Conservation (phyloP, 371 early-diverging fungal genomes). For the Saksenaea vasiformis region DNA sequence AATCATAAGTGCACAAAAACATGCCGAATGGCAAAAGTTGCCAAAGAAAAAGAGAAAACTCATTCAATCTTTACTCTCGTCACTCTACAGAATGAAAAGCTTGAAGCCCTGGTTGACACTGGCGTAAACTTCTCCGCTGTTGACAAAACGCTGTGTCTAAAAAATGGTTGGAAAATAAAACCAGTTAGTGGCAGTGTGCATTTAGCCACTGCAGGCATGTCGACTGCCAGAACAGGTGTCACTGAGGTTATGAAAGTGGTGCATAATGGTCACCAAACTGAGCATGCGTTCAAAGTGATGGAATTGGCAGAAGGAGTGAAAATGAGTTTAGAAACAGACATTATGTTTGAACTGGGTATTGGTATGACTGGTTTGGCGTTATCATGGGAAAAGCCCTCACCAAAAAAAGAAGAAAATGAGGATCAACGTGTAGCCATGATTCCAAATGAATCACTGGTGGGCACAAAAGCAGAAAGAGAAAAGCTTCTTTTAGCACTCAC, state of each 20-base stretch:
- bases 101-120: not conserved
- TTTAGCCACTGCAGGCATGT: not conserved
- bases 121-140: not conserved
- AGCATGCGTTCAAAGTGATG: slow-evolving; percentile 9
- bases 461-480: slow-evolving; percentile 10
- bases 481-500: slow-evolving; percentile 5
- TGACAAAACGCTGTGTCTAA: not conserved
- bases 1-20: too few species aligned
- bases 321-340: not conserved
- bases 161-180: not conserved
- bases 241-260: not conserved
- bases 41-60: too few species aligned
- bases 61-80: not conserved
- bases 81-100: not conserved
- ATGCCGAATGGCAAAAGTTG: too few species aligned
- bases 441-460: slow-evolving; percentile 20
- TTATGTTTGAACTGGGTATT: slow-evolving; percentile 11
- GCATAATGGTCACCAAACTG: not conserved
- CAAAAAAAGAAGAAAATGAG: not conserved
- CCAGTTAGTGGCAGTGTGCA: not conserved
- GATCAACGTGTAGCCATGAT: not conserved
- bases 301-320: not conserved
- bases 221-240: not conserved
- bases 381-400: not conserved
- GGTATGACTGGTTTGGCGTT: slow-evolving; percentile 5